Conservation (phyloP, 768 basidiomycete species). For the Cyclocybe aegerita region DNA sequence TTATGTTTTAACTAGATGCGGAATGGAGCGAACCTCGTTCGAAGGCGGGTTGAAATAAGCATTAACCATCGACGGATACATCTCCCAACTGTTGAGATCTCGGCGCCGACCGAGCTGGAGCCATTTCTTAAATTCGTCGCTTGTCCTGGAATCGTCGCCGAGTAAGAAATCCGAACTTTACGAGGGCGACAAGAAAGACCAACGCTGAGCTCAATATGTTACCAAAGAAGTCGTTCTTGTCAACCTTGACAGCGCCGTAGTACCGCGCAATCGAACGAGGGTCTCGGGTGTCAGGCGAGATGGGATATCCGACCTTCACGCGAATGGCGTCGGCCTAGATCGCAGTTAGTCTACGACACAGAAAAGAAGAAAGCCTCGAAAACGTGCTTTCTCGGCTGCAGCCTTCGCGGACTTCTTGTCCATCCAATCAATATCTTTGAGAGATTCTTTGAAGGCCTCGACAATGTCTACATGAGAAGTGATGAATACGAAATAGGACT, state of each 20-base stretch:
- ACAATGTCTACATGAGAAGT: conserved; percentile 60
- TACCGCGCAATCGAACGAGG: conserved; percentile 70
- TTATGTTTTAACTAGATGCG: not conserved
- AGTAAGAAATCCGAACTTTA: not conserved
- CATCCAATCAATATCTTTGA: conserved; percentile 86
- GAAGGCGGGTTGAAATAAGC: conserved; percentile 87
- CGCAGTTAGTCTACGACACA: conserved; percentile 7
- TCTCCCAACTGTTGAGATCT: conserved; percentile 80
- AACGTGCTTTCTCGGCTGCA: conserved; percentile 77
- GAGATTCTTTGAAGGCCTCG: conserved; percentile 75
- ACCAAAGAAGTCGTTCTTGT: conserved; percentile 75
- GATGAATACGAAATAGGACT: not conserved
- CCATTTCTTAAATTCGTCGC: conserved; percentile 72
- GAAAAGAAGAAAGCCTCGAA: not conserved
- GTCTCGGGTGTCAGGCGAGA: conserved; percentile 78
- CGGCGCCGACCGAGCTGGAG: conserved; percentile 64
- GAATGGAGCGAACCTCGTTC: conserved; percentile 62
- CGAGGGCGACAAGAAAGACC: conserved; percentile 12
- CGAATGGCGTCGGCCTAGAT: conserved; percentile 74
- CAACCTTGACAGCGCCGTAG: conserved; percentile 68
- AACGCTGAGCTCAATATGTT: conserved; percentile 72
- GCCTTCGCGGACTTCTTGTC: conserved; percentile 77
- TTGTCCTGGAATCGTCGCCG: conserved; percentile 36
- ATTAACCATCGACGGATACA: conserved; percentile 84
- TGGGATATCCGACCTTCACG: conserved; percentile 92